Base-by-base conservation (phyloP, 2,329 filamentous ascomycete species). In the Colletotrichum falcatum region DNA sequence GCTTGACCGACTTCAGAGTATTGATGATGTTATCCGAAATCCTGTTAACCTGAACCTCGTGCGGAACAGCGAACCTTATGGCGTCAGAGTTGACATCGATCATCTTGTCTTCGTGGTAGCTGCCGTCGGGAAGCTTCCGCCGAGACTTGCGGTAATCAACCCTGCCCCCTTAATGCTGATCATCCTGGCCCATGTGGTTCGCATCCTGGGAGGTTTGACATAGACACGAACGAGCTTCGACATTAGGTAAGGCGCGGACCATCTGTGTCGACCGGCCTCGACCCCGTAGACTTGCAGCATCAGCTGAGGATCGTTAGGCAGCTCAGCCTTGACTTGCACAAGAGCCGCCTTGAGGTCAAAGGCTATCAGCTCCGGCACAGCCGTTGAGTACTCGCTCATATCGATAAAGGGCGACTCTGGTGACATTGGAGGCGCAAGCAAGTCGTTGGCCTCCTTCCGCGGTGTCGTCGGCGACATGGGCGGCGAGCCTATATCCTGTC, bases 21-120 rank as follows among this genome's bases (percentile, higher is more conserved):
- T 98, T 99, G 75, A 93, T 89, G 61, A 97, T 84, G 76, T 98
- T 99, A 82, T 99, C 96, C n/a, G 95, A 92, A 71, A 99, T 92
- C 71, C 91, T 92, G 80, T 96, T 92, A 76, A 98, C 88, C 30
- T 97, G 90, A 75, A 99, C 88, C 75, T 97, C 94, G 80, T 98
- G 94, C 1, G 97, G 96, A 14, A 99, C 91, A 7, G 92, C 94
- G 54, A 98, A 79, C 16, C 96, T 91, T 72, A 98, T 92, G 12
- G 95, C 94, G 74, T 98, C 96, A 0, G 92, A 89, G 49, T 89
- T 90, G 11, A 98, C 81, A 78, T 99, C 96, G 65, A 98, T 89
- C 61, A 95, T 92, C 74, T 90, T 94, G 71, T 97, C 94, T 35
- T 94, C 90, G 1, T 90, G 84, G 54, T 90, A 80, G 2, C 81